Base-by-base conservation (phyloP, 768 basidiomycete genomes). In the Lactarius evosmus region DNA sequence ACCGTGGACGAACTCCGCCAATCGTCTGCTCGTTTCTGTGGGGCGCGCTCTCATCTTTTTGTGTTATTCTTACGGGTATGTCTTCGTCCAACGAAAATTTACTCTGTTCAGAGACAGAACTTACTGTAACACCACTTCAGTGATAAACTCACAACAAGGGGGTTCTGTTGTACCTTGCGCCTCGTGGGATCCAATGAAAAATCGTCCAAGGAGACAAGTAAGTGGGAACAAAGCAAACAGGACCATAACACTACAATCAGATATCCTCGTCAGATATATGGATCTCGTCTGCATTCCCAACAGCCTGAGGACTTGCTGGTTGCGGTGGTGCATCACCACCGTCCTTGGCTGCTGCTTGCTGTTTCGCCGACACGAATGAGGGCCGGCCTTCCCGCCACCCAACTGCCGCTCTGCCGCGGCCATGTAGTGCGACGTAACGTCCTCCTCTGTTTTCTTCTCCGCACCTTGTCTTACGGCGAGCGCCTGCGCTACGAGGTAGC, bases 401-500 rank as follows among this genome's bases (percentile, higher is more conserved):
- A 83, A 83, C 67, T 89, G 84, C 68, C 81, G 83, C 70, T 93
- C 91, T 25, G 86, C 88, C 36, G 87, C 86, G 6, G 92, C 91
- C 95, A 98, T 97, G 0, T 95, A 84, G 73, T 97, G 94, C 72
- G 77, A 68, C 51, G 61, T 67, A 14, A 61, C 66, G 38, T 72
- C 78, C 33, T 77, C 78, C 56, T 83, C 82, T 32, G 77, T 78
- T 17, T 77, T 71, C 56, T 78, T 78, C 62, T 78, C 78, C 29
- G 82, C 78, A 17, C 85, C 87, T 66, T 86, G 81, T 62, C 82
- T 79, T 27, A 88, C 85, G 3, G 87, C 87, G 60, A 89, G 78
- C 11, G 95, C 89, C 76, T 97, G 93, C 12, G 95, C 95, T 8
- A 93, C 93, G 60, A 97, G 79, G 75, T 94, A 96, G 50, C 89